Evolutionary conservation across 805 yeast species (phyloP).

Genomic region (Blastobotrys americana): DNA sequence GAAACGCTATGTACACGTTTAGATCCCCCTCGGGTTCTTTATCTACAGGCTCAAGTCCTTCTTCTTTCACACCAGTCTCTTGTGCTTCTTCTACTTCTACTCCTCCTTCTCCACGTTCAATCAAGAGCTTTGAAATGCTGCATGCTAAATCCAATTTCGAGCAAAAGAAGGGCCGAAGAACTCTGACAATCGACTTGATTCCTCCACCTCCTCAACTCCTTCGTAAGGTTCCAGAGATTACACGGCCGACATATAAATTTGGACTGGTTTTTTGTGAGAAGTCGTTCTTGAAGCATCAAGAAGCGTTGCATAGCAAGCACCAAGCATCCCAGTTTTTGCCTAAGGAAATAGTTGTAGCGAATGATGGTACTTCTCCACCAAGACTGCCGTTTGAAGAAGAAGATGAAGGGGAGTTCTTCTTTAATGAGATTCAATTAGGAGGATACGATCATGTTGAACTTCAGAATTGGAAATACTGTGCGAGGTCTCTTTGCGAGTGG

Average conservation of each 20-base stretch:
- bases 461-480: conserved; percentile 33
- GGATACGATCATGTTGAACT: conserved; percentile 9
- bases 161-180: background rate
- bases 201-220: conserved; percentile 28
- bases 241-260: conserved; percentile 26
- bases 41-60: conserved; percentile 4
- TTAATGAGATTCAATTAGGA: conserved; percentile 7
- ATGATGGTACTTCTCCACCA: conserved; percentile 6
- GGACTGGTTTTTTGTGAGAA: conserved; percentile 20
- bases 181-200: conserved; percentile 18
- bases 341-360: background rate
- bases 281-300: conserved; percentile 12
- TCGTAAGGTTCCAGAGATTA: conserved; percentile 26
- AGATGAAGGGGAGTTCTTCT: conserved; percentile 4
- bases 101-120: conserved; percentile 8
- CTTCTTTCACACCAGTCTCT: conserved; percentile 8
- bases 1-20: background rate
- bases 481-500: conserved; percentile 37
- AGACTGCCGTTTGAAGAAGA: conserved; percentile 17
- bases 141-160: background rate
- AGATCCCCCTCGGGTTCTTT: background rate
- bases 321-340: background rate
- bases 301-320: background rate
- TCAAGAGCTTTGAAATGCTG: background rate
- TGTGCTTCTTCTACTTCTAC: conserved; percentile 8